Conservation (phyloP, 2,329 filamentous ascomycete genomes). For the Phyllosticta citrichinensis region DNA sequence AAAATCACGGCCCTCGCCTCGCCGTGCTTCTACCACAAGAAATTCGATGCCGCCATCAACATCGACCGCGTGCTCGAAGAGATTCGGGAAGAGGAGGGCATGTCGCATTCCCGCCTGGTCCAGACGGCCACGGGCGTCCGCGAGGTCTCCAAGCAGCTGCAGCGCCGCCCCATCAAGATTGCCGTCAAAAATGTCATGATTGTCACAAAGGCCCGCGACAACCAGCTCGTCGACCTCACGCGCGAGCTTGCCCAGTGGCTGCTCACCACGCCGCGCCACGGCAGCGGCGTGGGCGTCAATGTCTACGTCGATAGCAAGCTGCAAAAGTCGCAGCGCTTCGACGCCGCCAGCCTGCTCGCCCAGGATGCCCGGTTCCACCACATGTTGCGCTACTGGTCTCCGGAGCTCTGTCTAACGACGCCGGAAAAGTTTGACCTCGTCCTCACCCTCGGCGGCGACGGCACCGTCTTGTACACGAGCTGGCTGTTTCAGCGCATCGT, state of each 20-base stretch:
- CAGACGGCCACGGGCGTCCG: slow-evolving; percentile 92
- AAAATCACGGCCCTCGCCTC: slow-evolving; percentile 65
- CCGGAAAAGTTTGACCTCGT: slow-evolving; percentile 96
- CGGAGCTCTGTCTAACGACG: slow-evolving; percentile 85
- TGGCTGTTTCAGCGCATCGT: slow-evolving; percentile 90
- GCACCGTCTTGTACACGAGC: slow-evolving; percentile 78
- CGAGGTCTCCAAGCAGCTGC: slow-evolving; percentile 91
- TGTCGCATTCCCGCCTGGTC: slow-evolving; percentile 88
- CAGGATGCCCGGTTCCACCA: slow-evolving; percentile 66
- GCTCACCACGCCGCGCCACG: slow-evolving; percentile 71
- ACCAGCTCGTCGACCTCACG: slow-evolving; percentile 80
- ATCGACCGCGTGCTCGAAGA: slow-evolving; percentile 92
- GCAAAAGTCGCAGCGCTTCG: slow-evolving; percentile 77
- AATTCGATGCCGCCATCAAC: slow-evolving; percentile 93
- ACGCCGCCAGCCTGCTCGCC: slow-evolving; percentile 59
- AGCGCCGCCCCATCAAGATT: slow-evolving; percentile 81
- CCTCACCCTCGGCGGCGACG: slow-evolving; percentile 75
- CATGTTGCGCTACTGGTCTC: slow-evolving; percentile 94
- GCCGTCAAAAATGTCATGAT: slow-evolving; percentile 96
- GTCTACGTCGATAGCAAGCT: slow-evolving; percentile 98
- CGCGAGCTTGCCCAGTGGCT: slow-evolving; percentile 83
- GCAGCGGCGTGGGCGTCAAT: slow-evolving; percentile 81
- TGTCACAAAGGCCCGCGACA: slow-evolving; percentile 94
- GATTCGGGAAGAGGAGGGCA: slow-evolving; percentile 75
- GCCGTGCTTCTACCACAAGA: slow-evolving; percentile 95